A percentile compares a stretch with the other conserved stretches of the same genome.
Evolutionary conservation across 1,139 yeast genomes (phyloP).

Genomic region (Suhomyces yuchorum): DNA sequence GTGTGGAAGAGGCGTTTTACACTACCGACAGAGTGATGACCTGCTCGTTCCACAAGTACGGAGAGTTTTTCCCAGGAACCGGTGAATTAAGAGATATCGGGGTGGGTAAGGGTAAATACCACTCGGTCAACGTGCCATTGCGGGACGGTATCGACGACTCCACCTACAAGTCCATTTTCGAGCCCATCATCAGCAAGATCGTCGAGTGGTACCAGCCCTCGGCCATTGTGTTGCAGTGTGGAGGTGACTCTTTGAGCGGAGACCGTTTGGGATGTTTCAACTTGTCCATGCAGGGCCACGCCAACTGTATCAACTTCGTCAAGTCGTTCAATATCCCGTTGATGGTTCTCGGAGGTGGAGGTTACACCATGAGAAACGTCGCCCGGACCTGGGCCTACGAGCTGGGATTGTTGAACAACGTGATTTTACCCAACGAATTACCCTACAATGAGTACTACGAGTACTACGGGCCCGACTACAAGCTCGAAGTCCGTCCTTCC

Average conservation of each 20-base stretch:
- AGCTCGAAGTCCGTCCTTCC: conserved; percentile 88
- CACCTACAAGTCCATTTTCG: conserved; percentile 82
- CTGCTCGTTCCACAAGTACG: conserved; percentile 94
- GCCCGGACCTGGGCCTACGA: conserved; percentile 96
- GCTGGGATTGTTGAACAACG: conserved; percentile 84
- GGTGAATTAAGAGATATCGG: conserved; percentile 90
- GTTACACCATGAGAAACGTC: conserved; percentile 95
- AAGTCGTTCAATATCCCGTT: conserved; percentile 86
- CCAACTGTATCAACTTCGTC: conserved; percentile 89
- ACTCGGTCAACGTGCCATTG: conserved; percentile 84
- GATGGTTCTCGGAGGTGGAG: conserved; percentile 96
- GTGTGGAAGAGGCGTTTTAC: conserved; percentile 97
- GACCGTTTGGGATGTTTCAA: conserved; percentile 93
- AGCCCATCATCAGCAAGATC: conserved; percentile 77
- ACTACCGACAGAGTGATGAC: conserved; percentile 97
- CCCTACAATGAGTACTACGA: conserved; percentile 97
- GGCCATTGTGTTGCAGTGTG: conserved; percentile 88
- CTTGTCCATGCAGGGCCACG: conserved; percentile 90
- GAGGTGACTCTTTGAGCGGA: conserved; percentile 91
- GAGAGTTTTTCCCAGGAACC: conserved; percentile 96
- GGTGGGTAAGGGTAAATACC: conserved; percentile 84
- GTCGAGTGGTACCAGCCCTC: conserved; percentile 95
- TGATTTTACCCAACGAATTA: conserved; percentile 75
- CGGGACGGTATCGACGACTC: conserved; percentile 93
- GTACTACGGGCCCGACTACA: conserved; percentile 95